Evolutionary conservation across 225 moss, liverwort and hornwort genomes (phyloP).

Genomic region (Bryum argenteum): DNA sequence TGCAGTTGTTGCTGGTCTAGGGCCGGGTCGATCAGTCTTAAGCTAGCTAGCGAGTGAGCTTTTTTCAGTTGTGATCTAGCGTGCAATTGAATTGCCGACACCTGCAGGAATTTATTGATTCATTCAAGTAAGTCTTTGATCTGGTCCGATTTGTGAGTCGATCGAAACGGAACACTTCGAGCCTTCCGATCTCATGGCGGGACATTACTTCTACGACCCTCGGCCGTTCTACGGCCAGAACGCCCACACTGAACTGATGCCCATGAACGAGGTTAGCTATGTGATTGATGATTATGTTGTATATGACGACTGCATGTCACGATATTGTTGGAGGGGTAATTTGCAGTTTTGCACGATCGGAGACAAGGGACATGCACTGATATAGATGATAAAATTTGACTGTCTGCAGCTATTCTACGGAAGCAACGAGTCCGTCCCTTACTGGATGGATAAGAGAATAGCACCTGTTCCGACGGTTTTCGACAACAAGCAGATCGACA

Average conservation of each 20-base stretch:
- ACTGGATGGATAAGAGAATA: slow-evolving; percentile 63
- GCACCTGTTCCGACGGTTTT: slow-evolving; percentile 6
- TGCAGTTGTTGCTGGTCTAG: too few species aligned
- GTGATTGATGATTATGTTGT: neutral
- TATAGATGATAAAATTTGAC: neutral
- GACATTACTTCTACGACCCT: slow-evolving; percentile 58
- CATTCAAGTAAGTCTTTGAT: too few species aligned
- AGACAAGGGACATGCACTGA: neutral
- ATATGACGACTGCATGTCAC: neutral
- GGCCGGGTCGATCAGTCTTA: too few species aligned
- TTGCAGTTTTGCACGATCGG: neutral
- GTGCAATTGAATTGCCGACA: slow-evolving; percentile 6
- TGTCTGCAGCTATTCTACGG: slow-evolving; percentile 49
- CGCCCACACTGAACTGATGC: slow-evolving; percentile 37
- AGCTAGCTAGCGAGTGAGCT: too few species aligned
- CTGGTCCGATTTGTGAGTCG: too few species aligned
- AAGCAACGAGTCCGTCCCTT: slow-evolving; percentile 38
- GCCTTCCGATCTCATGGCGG: slow-evolving; percentile 42
- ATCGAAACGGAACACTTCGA: neutral
- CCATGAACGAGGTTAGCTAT: slow-evolving; percentile 50
- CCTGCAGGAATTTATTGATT: neutral
- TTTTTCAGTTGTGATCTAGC: neutral
- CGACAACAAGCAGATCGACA: slow-evolving; percentile 29
- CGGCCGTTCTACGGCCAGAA: slow-evolving; percentile 52
- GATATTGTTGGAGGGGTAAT: too few species aligned